Base-by-base conservation (phyloP, 139 green algal genomes). In the Monoraphidium neglectum region DNA sequence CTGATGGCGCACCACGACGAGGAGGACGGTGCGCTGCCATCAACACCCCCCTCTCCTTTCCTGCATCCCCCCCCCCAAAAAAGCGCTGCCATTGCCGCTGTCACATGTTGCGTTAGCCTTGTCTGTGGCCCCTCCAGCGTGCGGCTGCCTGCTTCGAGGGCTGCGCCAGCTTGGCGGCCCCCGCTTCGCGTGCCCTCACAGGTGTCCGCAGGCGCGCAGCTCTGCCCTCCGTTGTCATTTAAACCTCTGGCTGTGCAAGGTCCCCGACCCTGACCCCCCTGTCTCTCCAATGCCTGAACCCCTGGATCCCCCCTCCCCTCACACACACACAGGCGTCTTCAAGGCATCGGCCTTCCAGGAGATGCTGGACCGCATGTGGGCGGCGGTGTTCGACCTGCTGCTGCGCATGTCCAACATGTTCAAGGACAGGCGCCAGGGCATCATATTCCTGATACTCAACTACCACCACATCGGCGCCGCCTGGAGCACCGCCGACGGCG, bases 371-470 rank as follows among this genome's bases (percentile, higher is more conserved):
- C 80, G 86, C n/a, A 67, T 88, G 51, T 90, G 87, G 82, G 77
- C 82, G 18, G 59, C 76, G 59, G 83, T 90, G 13, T 88, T 84
- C 74, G 84, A 88, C 80, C 76, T 87, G 73, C 72, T 92, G 82
- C 79, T 90, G 80, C 77, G 85, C 26, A 88, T 89, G 77, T 78
- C 64, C 79, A 90, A 89, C 80, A 74, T 89, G 72, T 92, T 89
- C 75, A 80, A 83, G 57, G 86, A 89, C 71, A 70, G 79, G 62
- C 76, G 76, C 23, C 61, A 76, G 24, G 88, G 92, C 72, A 97
- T 93, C 62, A 90, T 98, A 49, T 98, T 98, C 86, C 89, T 98
- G 37, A 93, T 98, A 63, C 85, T 90, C 74, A 98, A 98, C 83
- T 97, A 97, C 74, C 83, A 84, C 73, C 87, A 97, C 77, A 86